Base-by-base conservation (phyloP, 2,329 filamentous ascomycete species). In the Monilinia laxa region DNA sequence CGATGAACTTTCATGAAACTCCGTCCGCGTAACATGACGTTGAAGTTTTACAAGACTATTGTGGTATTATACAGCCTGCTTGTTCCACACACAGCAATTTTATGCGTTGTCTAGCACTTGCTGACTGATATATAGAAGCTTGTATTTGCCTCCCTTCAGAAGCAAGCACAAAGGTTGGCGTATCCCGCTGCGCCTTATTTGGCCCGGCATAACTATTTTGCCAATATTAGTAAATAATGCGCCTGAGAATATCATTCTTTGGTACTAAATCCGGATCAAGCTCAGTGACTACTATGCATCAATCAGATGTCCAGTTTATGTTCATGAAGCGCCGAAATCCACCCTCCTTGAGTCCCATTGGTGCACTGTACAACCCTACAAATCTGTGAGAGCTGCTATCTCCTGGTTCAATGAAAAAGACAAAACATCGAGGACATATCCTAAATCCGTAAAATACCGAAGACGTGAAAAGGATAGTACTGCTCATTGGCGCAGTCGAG, bases 171-270 rank as follows among this genome's bases (percentile, higher is more conserved):
- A 40, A 40, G 38, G 38, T 47, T 47, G 5, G 18, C 16, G 42
- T 18, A 47, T 20, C 4, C 42, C 42, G 7, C 25, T 47, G 25
- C 2, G n/a, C 6, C 40, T 18, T 10, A 6, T 28, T 47, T 47
- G 45, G 20, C 5, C 6, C 45, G 40, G 40, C 12, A 16, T 42
- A 16, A 42, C 40, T 42, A 16, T 16, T 42, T 42, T 14, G 40
- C 12, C 40, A 14, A 47, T 23, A 59, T 18, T 31, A 11, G 11
- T 45, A 18, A 4, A 10, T 4, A 4, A 4, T 3, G 18, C 18
- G 0, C 23, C 4, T 12, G 9, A n/a, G 7, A 9, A 47, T 31
- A 6, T 10, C 20, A 10, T 14, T 0, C 0, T 14, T 31, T 45
- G 11, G 16, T 14, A n/a, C 25, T n/a, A 18, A 23, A 0, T 31